Evolutionary conservation across 345 rosid genomes (phyloP).

Genomic region (Euphorbia lathyris): DNA sequence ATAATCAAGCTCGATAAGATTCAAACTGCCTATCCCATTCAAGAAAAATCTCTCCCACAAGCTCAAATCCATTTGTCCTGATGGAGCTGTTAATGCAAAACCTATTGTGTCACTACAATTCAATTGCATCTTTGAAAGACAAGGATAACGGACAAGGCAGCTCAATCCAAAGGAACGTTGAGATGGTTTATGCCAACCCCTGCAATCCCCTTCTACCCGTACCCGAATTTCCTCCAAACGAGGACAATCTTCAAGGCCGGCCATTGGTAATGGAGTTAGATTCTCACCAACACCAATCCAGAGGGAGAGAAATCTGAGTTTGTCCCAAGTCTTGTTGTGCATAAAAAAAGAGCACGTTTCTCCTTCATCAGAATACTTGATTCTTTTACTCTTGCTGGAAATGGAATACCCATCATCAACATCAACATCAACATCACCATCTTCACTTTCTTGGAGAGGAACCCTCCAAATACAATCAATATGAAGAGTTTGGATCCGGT

Average conservation of each 20-base stretch:
- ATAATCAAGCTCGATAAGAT: conserved; percentile 66
- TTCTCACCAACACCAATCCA: conserved; percentile 79
- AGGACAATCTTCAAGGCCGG: conserved; percentile 73
- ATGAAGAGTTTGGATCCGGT: conserved; percentile 61
- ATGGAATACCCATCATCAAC: conserved; percentile 5
- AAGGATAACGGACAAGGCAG: conserved; percentile 50
- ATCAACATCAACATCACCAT: neutral
- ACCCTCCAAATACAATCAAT: conserved; percentile 81
- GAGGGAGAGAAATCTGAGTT: conserved; percentile 57
- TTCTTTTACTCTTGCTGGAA: conserved; percentile 39
- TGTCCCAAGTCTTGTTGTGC: conserved; percentile 53
- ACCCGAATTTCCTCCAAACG: conserved; percentile 71
- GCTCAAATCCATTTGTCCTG: conserved; percentile 78
- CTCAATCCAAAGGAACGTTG: conserved; percentile 62
- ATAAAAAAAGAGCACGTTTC: neutral
- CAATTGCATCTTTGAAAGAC: conserved; percentile 68
- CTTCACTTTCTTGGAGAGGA: conserved; percentile 23
- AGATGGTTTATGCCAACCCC: conserved; percentile 51
- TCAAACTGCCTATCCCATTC: conserved; percentile 56
- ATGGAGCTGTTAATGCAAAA: conserved; percentile 70
- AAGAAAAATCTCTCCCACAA: conserved; percentile 89
- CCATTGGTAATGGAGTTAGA: conserved; percentile 48
- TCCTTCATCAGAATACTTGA: conserved; percentile 34
- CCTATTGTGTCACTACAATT: conserved; percentile 75
- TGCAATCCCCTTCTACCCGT: conserved; percentile 85